These are phyloP conservation scores for Eucalyptus pauciflora DNA, from an alignment of 345 rosid genomes.

Conservation along the genomic window DNA sequence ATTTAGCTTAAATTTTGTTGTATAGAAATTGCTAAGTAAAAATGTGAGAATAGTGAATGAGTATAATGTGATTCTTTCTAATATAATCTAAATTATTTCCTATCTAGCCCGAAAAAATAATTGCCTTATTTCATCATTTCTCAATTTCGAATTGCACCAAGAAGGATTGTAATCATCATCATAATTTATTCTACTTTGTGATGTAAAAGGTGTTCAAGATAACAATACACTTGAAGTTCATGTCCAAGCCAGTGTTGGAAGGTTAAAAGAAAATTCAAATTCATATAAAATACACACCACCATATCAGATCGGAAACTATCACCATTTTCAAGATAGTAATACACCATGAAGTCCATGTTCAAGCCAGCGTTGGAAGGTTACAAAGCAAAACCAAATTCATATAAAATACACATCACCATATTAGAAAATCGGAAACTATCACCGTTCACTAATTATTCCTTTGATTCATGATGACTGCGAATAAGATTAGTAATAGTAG, in stretches of 20 bases:
- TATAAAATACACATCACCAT: not conserved
- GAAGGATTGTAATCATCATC: not conserved
- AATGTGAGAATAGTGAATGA: too few relatives aligned
- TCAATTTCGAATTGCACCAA: too few relatives aligned
- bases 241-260: fast-evolving
- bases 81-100: too few relatives aligned
- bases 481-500: not conserved
- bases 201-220: not conserved
- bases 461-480: not conserved
- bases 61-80: too few relatives aligned
- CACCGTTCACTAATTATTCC: not conserved
- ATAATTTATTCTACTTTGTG: not conserved
- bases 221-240: not conserved
- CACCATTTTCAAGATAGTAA: not conserved
- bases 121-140: too few relatives aligned
- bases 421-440: too few relatives aligned
- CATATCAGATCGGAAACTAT: not conserved
- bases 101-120: too few relatives aligned
- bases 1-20: too few relatives aligned
- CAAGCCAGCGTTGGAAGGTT: not conserved
- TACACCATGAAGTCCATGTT: not conserved
- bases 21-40: too few relatives aligned
- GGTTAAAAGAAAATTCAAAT: not conserved
- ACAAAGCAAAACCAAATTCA: not conserved
- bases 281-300: not conserved